Evolutionary conservation across 352 stramenopile genomes (phyloP), one percentile per base, ranked within the genome.

Genomic region (Globisporangium uncinulatum): DNA sequence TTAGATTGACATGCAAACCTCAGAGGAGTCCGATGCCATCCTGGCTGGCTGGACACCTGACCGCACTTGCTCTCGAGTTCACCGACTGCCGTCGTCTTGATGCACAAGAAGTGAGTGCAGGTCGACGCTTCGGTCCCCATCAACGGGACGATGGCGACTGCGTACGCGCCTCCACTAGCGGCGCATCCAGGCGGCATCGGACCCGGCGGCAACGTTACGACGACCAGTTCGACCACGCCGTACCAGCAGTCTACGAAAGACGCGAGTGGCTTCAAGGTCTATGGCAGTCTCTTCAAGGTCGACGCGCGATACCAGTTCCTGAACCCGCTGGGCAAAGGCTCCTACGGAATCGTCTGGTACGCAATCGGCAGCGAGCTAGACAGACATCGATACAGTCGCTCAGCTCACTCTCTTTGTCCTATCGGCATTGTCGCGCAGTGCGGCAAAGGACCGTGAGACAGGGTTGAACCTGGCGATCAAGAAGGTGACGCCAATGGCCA

Each of bases 301-400:
- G 82, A 91, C 37, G 75, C 79, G 37, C 74, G 83, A 19, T 97
- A 97, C 54, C 72, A 89, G 54, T 79, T 95, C 53, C 73, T 97
- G 48, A 92, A 96, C 54, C 72, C 84, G 7, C 63, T 98, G 1
- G 92, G 92, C 8, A 95, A 96, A 62, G 92, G 92, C 34, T 96
- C 87, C 2, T 98, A 98, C 46, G 92, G 92, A 36, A 74, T 97
- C 34, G 92, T 98, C 19, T 94, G 80, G 71, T 89, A 73, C 29
- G 76, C 31, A 15, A 6, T 44, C 39, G 39, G 5, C 13, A 17
- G 11, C 8, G 39, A 44, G 13, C 15, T 46, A 29, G 24, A 29
- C 24, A 29, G 24, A 29, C 24, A 29, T 29, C 24, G 24, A 29
- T 29, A 29, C 24, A 29, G 24, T 29, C 24, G 24, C 24, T 29